These are phyloP conservation scores for Tylopilus balloui DNA, from an alignment of 768 basidiomycete genomes.

Conservation along the genomic window DNA sequence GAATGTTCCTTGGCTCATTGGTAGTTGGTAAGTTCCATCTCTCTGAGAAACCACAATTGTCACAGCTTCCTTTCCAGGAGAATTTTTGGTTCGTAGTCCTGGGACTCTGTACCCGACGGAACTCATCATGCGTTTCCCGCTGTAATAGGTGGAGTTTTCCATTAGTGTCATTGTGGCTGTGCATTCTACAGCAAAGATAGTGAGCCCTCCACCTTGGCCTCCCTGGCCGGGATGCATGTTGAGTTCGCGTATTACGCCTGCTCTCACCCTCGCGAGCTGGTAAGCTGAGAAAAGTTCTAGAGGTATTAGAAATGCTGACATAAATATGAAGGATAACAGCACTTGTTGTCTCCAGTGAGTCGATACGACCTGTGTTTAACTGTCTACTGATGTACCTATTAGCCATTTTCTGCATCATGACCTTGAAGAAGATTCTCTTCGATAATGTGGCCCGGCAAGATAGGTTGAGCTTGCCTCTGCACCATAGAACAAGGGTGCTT, in stretches of 20 bases:
- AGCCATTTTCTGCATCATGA: conserved; percentile 19
- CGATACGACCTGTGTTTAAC: not conserved
- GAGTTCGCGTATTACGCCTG: conserved; percentile 8
- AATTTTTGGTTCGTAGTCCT: conserved; percentile 16
- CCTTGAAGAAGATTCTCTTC: conserved; percentile 11
- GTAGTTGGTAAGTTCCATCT: conserved; percentile 14
- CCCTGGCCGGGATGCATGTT: conserved; percentile 15
- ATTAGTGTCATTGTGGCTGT: conserved; percentile 13
- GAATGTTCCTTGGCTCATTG: conserved; percentile 8
- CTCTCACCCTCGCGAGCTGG: conserved; percentile 22
- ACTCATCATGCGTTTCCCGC: not conserved
- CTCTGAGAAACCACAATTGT: not conserved
- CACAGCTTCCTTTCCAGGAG: conserved; percentile 3
- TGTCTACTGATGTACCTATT: not conserved
- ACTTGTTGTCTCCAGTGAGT: conserved; percentile 19
- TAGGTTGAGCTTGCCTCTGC: not conserved
- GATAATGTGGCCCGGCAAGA: not conserved
- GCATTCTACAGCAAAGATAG: conserved; percentile 8
- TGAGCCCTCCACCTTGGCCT: conserved; percentile 17
- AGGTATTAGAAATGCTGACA: not conserved
- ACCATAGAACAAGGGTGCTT: conserved; percentile 1
- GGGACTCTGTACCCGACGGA: not conserved
- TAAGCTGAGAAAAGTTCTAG: not conserved
- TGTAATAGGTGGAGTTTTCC: conserved; percentile 15
- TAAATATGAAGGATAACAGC: conserved; percentile 11